These are phyloP conservation scores for Begonia fuchsioides DNA, from an alignment of 306 rosid species.

Conservation along the genomic window DNA sequence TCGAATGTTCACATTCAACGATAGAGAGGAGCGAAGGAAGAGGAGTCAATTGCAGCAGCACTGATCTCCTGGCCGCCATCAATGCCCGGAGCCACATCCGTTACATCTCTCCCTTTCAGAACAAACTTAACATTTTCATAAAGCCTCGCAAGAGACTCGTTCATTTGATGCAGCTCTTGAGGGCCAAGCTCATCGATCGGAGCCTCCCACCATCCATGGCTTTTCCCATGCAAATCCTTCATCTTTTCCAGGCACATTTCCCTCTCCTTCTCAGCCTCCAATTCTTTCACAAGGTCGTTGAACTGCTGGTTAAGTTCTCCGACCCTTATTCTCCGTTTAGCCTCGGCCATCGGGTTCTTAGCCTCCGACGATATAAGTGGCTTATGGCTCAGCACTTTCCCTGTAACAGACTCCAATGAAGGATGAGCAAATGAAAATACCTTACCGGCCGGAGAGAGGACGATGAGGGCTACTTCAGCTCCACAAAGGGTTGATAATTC, in stretches of 20 bases:
- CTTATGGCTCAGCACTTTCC: neutral
- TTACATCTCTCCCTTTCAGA: conserved; percentile 6
- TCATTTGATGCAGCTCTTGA: conserved; percentile 4
- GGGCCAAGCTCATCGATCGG: conserved; percentile 8
- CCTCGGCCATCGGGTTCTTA: conserved; percentile 9
- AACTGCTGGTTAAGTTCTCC: conserved; percentile 9
- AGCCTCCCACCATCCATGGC: conserved; percentile 22
- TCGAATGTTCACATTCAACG: too few relatives aligned
- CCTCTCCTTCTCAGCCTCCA: conserved; percentile 8
- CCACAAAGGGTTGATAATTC: conserved; percentile 20
- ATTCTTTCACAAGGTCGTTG: conserved; percentile 2
- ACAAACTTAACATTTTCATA: neutral
- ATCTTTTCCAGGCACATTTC: conserved; percentile 1
- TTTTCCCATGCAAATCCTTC: neutral
- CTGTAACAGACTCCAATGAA: conserved; percentile 9
- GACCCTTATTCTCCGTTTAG: conserved; percentile 7
- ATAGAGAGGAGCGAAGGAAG: too few relatives aligned
- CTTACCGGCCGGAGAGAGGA: conserved; percentile 21
- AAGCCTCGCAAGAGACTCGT: neutral
- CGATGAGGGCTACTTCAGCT: conserved; percentile 17
- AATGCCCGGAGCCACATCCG: neutral
- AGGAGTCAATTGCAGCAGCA: too few relatives aligned
- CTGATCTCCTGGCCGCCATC: too few relatives aligned
- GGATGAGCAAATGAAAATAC: conserved; percentile 21
- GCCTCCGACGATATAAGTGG: neutral